These are phyloP conservation scores for Tolypocladium cylindrosporum DNA, from an alignment of 2,329 filamentous ascomycete genomes.

Conservation along the genomic window DNA sequence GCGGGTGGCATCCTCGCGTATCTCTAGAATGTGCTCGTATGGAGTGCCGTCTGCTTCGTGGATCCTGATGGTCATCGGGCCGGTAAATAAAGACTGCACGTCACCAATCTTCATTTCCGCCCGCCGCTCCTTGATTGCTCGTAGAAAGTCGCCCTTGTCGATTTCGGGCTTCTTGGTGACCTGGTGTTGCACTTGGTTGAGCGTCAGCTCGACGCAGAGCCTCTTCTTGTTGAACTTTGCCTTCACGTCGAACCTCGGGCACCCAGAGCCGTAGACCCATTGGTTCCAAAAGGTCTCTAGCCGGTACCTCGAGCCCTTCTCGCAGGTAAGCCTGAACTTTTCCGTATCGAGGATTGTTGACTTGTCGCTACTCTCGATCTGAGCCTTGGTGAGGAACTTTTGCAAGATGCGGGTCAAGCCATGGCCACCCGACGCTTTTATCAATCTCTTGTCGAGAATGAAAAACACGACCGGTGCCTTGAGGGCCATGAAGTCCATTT, in stretches of 20 bases:
- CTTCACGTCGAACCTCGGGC: constrained; percentile 75
- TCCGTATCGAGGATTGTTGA: constrained; percentile 67
- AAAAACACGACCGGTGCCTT: constrained; percentile 89
- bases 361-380: constrained; percentile 48
- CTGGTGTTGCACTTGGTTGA: constrained; percentile 62
- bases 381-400: constrained; percentile 75
- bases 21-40: constrained; percentile 95
- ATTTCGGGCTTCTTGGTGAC: constrained; percentile 35
- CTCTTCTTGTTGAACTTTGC: constrained; percentile 98
- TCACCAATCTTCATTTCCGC: constrained; percentile 58
- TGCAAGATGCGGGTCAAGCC: constrained; percentile 80
- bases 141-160: constrained; percentile 67
- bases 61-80: constrained; percentile 94
- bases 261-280: constrained; percentile 84
- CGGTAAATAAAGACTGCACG: constrained; percentile 75
- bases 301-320: constrained; percentile 78
- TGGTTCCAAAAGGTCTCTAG: constrained; percentile 89
- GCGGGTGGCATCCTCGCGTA: constrained; percentile 74
- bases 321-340: constrained; percentile 72
- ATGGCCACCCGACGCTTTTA: constrained; percentile 72
- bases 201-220: constrained; percentile 83
- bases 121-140: constrained; percentile 72
- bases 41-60: constrained; percentile 97
- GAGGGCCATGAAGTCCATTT: constrained; percentile 79
- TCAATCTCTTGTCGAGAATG: constrained; percentile 82